phyloP scores from a whole-genome alignment of 2,329 filamentous ascomycete species.

The Curvularia eragrostidis region DNA sequence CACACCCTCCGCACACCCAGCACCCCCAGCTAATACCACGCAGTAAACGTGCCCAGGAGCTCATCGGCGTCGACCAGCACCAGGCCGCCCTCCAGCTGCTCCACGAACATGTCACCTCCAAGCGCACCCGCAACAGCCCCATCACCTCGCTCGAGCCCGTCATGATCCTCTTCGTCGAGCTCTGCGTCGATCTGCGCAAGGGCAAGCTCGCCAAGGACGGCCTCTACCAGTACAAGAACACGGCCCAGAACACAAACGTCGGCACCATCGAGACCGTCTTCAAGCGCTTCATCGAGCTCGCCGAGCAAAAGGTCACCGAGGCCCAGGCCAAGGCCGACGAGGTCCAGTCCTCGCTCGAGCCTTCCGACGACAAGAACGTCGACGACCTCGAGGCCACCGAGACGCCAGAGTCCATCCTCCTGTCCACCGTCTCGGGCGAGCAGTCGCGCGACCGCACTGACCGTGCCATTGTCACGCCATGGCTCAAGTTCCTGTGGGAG shows the following conservation, averaged over 20 bases:
- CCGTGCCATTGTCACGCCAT: constrained; percentile 96
- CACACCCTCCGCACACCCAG: background rate
- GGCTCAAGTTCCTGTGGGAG: constrained; percentile 99
- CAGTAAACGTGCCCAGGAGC: constrained; percentile 84
- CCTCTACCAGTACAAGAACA: constrained; percentile 99
- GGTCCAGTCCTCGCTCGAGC: constrained; percentile 86
- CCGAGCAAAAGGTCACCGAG: constrained; percentile 93
- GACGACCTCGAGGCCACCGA: constrained; percentile 97
- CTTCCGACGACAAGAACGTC: constrained; percentile 75
- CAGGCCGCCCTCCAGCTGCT: constrained; percentile 91
- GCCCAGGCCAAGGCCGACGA: constrained; percentile 96
- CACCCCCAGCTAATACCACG: constrained; percentile 13
- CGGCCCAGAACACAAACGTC: constrained; percentile 98
- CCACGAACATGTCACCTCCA: constrained; percentile 99
- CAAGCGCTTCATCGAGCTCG: constrained; percentile 97
- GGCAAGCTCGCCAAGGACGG: constrained; percentile 99
- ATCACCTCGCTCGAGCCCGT: constrained; percentile 97
- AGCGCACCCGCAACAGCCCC: constrained; percentile 95
- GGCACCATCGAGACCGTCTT: constrained; percentile 96
- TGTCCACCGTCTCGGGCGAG: constrained; percentile 97
- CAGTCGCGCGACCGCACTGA: constrained; percentile 97
- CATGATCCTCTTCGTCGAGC: constrained; percentile 96
- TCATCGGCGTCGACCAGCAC: constrained; percentile 95
- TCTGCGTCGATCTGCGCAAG: constrained; percentile 96
- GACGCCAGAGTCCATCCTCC: constrained; percentile 96